Evolutionary conservation across 2,329 filamentous ascomycete species (phyloP), one percentile per base, ranked within the genome.

Genomic region (Grosmannia penicillata): DNA sequence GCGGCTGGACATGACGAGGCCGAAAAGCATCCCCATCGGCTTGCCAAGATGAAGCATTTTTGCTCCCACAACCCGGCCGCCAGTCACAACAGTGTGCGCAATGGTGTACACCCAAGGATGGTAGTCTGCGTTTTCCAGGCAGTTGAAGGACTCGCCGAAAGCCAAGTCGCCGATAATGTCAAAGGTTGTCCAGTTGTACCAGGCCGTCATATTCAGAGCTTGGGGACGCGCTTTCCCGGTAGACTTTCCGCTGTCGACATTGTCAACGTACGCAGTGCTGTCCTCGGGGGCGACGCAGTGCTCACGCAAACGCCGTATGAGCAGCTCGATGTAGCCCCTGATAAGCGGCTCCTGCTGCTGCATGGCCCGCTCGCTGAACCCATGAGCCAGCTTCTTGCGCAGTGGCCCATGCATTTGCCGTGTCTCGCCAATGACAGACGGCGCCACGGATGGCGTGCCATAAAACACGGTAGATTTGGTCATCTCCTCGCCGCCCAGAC

Each of bases 101-200:
- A 58, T 48, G 7, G 45, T 36, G 1, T 41, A 37, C 10, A 51
- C 45, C 51, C 54, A 55, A 21, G 48, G 48, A 23, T 46, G 36
- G 15, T 45, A 47, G 25, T 17, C 26, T 40, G 52, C 52, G 17
- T 47, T 44, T 25, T 54, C 43, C 11, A 60, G 45, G 39, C 51
- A 52, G 9, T 50, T 50, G 41, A 61, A 62, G 1, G 58, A 53
- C 39, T 63, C 57, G 2, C 60, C 62, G 43, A 65, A 65, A 0
- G 61, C 55, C 34, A 66, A 51, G 42, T 65, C 61, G 19, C 60
- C 60, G 32, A 60, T 53, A 22, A 61, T 49, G 45, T 60, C 59
- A 41, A 61, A 60, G 0, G 57, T 53, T 2, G 53, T 43, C 44
- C 48, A 58, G 37, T 55, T 56, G 46, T 47, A 38, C 36, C 36